Conservation (phyloP, 2,329 filamentous ascomycete species). For the Sphaerulina musiva region DNA sequence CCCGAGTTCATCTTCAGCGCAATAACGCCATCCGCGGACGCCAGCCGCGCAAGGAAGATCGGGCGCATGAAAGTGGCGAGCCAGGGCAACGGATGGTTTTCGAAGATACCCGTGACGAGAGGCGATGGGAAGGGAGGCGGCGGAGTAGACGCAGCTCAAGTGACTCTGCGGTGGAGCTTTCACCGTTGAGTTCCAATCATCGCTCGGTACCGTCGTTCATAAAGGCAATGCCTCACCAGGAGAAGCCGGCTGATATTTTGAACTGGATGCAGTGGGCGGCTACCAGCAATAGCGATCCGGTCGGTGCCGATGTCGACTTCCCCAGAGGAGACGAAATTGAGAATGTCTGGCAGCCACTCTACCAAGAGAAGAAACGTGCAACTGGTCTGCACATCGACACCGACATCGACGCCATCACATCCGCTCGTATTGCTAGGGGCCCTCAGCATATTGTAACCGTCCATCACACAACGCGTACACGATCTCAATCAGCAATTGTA, state of each 20-base stretch:
- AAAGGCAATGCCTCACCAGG: background rate
- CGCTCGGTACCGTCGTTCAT: background rate
- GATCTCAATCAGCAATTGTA: background rate
- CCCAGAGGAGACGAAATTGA: background rate
- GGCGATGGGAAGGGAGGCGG: background rate
- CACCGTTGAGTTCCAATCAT: background rate
- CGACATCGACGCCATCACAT: background rate
- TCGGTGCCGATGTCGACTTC: background rate
- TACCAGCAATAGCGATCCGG: background rate
- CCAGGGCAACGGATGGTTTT: background rate
- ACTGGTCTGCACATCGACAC: background rate
- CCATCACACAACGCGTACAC: background rate
- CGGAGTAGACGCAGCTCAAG: background rate
- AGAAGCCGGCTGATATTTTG: background rate
- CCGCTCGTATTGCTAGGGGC: too few relatives aligned
- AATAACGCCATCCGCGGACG: background rate
- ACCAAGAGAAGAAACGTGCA: background rate
- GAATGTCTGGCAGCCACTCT: background rate
- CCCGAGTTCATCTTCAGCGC: background rate
- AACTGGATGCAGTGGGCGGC: too few relatives aligned
- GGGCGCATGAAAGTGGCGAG: background rate
- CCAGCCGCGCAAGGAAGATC: background rate
- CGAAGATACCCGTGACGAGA: background rate
- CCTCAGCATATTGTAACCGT: background rate
- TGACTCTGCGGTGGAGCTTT: background rate